phyloP scores from a whole-genome alignment of 2,329 filamentous ascomycete species.

The Hymenoscyphus linearis region DNA sequence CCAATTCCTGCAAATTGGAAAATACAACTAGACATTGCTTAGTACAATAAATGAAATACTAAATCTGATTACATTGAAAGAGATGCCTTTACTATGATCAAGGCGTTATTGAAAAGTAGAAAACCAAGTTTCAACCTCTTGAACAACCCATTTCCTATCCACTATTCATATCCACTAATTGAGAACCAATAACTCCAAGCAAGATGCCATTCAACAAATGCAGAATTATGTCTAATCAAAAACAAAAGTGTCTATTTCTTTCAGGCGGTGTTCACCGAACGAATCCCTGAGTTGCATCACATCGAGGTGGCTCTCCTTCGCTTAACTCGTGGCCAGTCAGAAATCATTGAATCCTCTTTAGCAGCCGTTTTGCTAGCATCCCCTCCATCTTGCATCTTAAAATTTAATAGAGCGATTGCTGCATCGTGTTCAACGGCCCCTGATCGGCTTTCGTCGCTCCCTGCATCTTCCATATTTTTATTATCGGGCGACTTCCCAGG shows the following conservation, averaged over 20 bases:
- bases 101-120: not conserved
- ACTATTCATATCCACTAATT: not conserved
- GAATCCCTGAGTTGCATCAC: slow-evolving; percentile 9
- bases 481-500: slow-evolving; percentile 14
- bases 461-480: slow-evolving; percentile 14
- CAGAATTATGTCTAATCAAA: not conserved
- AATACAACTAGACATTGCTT: not conserved
- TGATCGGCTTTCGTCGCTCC: slow-evolving; percentile 10
- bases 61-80: not conserved
- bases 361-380: slow-evolving; percentile 2
- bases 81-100: not conserved
- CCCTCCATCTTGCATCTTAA: slow-evolving; percentile 37
- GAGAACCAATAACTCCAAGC: slow-evolving; percentile 1
- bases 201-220: slow-evolving; percentile 3
- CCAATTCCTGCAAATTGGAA: not conserved
- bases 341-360: slow-evolving; percentile 4
- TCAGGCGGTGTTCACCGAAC: not conserved
- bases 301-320: slow-evolving; percentile 38
- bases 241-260: not conserved
- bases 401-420: slow-evolving; percentile 43
- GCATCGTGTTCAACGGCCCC: slow-evolving; percentile 39
- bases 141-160: not conserved
- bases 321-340: slow-evolving; percentile 34
- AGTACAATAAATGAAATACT: not conserved
- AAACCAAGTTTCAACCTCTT: not conserved